Base-by-base conservation (phyloP, 2,329 filamentous ascomycete genomes). In the Fonsecaea erecta region DNA sequence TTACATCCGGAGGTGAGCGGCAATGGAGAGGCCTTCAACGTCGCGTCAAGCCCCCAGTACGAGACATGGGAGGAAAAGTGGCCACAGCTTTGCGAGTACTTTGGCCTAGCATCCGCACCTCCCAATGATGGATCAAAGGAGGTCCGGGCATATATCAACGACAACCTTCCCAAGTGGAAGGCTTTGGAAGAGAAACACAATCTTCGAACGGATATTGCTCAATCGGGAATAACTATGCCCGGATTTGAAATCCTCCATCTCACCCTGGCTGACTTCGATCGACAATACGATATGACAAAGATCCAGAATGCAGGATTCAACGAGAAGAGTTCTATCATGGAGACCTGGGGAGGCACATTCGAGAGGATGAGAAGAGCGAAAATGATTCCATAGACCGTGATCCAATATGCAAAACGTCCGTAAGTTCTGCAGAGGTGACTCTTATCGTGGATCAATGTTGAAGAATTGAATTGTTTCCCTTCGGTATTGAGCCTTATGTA, bases 1-100 rank as follows among this genome's bases (percentile, higher is more conserved):
- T 54, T 75, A 2, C 51, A 74, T 35, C 69, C 70, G 0, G 66
- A 70, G 1, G 55, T 3, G 1, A 73, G 70, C 24, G 71, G 72
- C 0, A 40, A 59, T 9, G 64, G 67, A 8, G 65, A 62, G 40
- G 52, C 72, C 0, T 73, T 75, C 65, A 77, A 77, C 52, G 64
- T 75, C 26, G 72, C 72, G 1, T 74, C 76, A 21, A 40, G 35
- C 5, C 34, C 54, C 14, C 21, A 64, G n/a, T 26, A 12, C 12
- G 48, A 43, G 26, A 53, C 48, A 4, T 64, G 62, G 62, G 52
- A 54, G 12, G 35, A 52, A n/a, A 64, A 64, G 18, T 64, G 62
- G 62, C 62, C 62, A 18, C 18, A 54, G 12, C 28, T 64, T 21
- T 64, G 62, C 37, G 30, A 52, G 32, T 64, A 64, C 28, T 64